Percentiles rank a stretch among this genome's conserved stretches.
Conservation (phyloP, 306 rosid genomes). For the Cicer pinnatifidum region DNA sequence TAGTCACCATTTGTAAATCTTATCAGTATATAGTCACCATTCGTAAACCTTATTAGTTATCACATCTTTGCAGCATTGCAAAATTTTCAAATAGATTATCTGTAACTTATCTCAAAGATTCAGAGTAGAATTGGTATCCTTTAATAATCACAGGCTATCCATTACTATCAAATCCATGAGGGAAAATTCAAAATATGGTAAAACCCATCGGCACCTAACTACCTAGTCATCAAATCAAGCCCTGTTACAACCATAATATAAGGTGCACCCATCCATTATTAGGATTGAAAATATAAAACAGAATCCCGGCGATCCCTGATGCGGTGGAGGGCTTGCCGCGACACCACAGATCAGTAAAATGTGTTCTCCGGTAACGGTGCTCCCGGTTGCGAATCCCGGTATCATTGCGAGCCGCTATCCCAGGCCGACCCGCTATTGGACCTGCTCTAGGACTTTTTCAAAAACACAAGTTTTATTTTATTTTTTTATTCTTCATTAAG, state of each 20-base stretch:
- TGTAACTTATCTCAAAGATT: neutral
- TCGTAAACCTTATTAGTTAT: neutral
- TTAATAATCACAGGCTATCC: neutral
- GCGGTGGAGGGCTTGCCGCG: too few species aligned
- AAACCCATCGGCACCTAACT: neutral
- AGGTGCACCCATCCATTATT: too few species aligned
- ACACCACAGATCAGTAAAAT: too few species aligned
- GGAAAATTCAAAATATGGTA: neutral
- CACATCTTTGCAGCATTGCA: neutral
- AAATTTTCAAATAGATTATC: neutral
- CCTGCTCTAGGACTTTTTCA: too few species aligned
- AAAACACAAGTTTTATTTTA: too few species aligned
- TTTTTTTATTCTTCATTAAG: too few species aligned
- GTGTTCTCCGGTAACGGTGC: too few species aligned
- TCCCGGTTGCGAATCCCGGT: too few species aligned
- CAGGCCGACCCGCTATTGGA: too few species aligned
- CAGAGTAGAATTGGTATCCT: neutral
- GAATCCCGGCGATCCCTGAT: too few species aligned
- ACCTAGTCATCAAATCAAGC: neutral
- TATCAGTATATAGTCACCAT: too few species aligned
- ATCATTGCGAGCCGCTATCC: too few species aligned
- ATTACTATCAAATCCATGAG: neutral
- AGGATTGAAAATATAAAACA: neutral
- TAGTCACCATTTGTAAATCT: neutral
- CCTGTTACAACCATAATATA: neutral